These are phyloP conservation scores for Auricularia heimuer DNA, from an alignment of 768 basidiomycete species.

Conservation along the genomic window DNA sequence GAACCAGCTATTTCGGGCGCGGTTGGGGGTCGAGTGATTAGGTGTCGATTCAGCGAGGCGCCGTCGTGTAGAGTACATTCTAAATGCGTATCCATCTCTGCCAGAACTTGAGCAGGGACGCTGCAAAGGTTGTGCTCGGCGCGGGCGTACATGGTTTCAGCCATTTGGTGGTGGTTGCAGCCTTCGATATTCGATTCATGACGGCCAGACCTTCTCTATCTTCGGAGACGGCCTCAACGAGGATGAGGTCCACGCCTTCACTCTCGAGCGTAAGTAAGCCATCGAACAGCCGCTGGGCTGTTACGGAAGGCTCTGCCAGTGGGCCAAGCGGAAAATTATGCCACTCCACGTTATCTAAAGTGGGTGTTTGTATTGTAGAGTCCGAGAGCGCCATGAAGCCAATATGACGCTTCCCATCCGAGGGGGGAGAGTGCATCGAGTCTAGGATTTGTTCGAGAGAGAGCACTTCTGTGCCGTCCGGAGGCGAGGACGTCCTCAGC, in stretches of 20 bases:
- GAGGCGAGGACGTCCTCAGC: constrained; percentile 41
- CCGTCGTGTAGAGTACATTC: neutral
- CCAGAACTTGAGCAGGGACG: neutral
- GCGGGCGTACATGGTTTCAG: constrained; percentile 11
- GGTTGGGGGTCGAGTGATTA: neutral
- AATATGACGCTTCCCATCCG: neutral
- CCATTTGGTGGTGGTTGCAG: constrained; percentile 52
- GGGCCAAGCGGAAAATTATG: constrained; percentile 26
- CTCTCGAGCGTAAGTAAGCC: constrained; percentile 74
- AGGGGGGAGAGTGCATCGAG: neutral
- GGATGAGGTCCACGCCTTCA: constrained; percentile 66
- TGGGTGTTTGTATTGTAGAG: constrained; percentile 26
- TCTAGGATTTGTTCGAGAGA: neutral
- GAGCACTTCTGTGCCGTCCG: constrained; percentile 10
- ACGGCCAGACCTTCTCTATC: constrained; percentile 80
- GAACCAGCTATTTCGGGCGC: constrained; percentile 6
- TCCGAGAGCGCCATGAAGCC: constrained; percentile 63
- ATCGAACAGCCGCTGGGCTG: constrained; percentile 78
- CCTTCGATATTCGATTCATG: constrained; percentile 90
- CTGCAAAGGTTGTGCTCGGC: neutral
- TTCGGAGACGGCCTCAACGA: constrained; percentile 78
- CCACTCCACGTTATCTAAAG: neutral
- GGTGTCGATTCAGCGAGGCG: neutral
- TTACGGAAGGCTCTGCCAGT: constrained; percentile 46
- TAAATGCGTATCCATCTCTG: neutral